These are phyloP conservation scores for Beauveria australis DNA, from an alignment of 2,329 filamentous ascomycete species.

Conservation along the genomic window DNA sequence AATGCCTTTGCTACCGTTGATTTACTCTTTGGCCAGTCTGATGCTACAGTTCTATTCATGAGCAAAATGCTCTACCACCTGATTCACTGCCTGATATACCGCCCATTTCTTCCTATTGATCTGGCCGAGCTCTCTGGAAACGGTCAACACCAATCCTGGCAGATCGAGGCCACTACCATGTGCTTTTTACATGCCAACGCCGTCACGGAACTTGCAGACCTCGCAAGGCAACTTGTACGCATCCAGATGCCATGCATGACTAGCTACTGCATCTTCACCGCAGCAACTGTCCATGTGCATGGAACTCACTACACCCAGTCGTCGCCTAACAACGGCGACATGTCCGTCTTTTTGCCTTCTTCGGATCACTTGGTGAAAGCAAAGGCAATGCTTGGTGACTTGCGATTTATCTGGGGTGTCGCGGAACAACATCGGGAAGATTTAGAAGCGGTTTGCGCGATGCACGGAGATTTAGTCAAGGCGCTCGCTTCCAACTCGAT, in stretches of 20 bases:
- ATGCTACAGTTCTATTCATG: conserved; percentile 70
- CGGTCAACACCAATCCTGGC: conserved; percentile 84
- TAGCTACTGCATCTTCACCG: conserved; percentile 78
- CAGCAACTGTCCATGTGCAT: conserved; percentile 81
- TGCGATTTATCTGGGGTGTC: conserved; percentile 67
- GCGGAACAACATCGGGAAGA: conserved; percentile 75
- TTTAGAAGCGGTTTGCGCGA: conserved; percentile 66
- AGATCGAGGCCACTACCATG: conserved; percentile 82
- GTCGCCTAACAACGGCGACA: conserved; percentile 38
- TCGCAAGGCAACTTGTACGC: conserved; percentile 63
- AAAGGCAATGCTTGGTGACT: conserved; percentile 70
- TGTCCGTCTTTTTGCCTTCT: conserved; percentile 54
- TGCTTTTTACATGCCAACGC: conserved; percentile 83
- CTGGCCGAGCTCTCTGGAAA: conserved; percentile 70
- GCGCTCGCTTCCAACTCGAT: conserved; percentile 56
- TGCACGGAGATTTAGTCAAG: conserved; percentile 75
- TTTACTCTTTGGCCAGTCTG: conserved; percentile 65
- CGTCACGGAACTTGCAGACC: conserved; percentile 73
- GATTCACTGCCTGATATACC: conserved; percentile 78
- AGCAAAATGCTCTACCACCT: conserved; percentile 84
- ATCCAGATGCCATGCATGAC: conserved; percentile 84
- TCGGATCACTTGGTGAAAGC: conserved; percentile 67
- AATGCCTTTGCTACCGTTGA: conserved; percentile 71
- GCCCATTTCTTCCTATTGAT: conserved; percentile 79
- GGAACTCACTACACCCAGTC: conserved; percentile 67